Evolutionary conservation across 495 filamentous ascomycete species (phyloP).

Genomic region (Penicillium turbatum): DNA sequence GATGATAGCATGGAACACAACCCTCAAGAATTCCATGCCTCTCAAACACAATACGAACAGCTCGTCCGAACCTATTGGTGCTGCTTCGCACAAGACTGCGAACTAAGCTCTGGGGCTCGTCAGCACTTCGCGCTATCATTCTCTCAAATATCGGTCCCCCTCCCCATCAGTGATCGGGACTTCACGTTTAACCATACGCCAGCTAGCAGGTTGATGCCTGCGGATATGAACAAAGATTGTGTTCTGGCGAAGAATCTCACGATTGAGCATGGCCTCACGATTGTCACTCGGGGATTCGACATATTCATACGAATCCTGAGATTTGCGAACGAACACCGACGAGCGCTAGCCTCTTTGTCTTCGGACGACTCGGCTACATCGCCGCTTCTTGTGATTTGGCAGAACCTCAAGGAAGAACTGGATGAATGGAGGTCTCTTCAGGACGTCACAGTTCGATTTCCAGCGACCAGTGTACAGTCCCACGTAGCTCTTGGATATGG

Average conservation of each 20-base stretch:
- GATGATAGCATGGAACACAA: constrained; percentile 44
- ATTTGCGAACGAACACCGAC: constrained; percentile 43
- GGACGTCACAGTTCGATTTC: constrained; percentile 38
- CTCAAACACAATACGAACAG: constrained; percentile 42
- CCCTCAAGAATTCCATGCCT: constrained; percentile 37
- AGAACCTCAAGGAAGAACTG: constrained; percentile 33
- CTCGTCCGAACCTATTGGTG: constrained; percentile 46
- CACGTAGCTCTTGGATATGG: constrained; percentile 43
- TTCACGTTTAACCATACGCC: constrained; percentile 35
- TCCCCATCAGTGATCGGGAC: constrained; percentile 41
- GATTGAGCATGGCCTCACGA: constrained; percentile 38
- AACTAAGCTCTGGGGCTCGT: constrained; percentile 41
- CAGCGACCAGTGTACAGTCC: constrained; percentile 36
- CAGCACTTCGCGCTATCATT: constrained; percentile 45
- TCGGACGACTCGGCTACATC: constrained; percentile 11
- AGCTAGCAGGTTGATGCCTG: constrained; percentile 33
- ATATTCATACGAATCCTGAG: constrained; percentile 43
- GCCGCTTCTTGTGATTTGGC: constrained; percentile 29
- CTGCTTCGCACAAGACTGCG: constrained; percentile 45
- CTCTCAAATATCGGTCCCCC: constrained; percentile 39
- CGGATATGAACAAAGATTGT: constrained; percentile 29
- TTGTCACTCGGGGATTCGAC: constrained; percentile 43
- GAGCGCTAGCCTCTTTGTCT: constrained; percentile 22
- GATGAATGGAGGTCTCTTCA: constrained; percentile 43
- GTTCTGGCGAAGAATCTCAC: constrained; percentile 20